phyloP scores from a whole-genome alignment of 2,329 filamentous ascomycete genomes.

The Hymenoscyphus fraxineus region DNA sequence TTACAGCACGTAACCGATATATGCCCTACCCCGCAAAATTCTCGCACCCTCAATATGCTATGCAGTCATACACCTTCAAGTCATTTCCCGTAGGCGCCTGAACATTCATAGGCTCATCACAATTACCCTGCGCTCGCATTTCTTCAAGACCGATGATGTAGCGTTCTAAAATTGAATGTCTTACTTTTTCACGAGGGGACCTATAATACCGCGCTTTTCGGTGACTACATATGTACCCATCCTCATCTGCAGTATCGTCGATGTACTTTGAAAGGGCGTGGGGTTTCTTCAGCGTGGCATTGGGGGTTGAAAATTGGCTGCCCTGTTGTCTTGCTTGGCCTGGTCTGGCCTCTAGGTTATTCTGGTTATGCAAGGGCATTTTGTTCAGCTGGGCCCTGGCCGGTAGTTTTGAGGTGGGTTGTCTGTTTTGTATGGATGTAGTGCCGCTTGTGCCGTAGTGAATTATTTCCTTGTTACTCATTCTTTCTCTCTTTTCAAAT shows the following conservation, averaged over 20 bases:
- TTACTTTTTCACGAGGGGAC: background rate
- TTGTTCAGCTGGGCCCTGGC: background rate
- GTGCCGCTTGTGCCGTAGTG: too few species aligned
- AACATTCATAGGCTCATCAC: background rate
- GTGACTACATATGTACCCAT: background rate
- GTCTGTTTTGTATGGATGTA: background rate
- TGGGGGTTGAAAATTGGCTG: background rate
- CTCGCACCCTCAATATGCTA: background rate
- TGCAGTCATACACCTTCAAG: constrained; percentile 4
- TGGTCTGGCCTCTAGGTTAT: background rate
- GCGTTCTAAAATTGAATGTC: background rate
- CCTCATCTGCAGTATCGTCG: background rate
- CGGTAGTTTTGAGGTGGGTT: background rate
- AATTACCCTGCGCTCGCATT: background rate
- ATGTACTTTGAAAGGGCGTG: background rate
- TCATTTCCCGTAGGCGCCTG: background rate
- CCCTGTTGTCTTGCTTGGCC: background rate
- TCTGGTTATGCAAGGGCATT: background rate
- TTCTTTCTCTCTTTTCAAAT: too few species aligned
- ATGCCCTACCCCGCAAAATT: constrained; percentile 1
- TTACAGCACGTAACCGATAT: constrained; percentile 4
- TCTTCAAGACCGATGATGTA: background rate
- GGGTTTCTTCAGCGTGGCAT: background rate
- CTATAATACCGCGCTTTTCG: background rate
- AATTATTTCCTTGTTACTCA: too few species aligned